phyloP scores from a whole-genome alignment of 2,329 filamentous ascomycete species.

The Raffaelea albimanens region DNA sequence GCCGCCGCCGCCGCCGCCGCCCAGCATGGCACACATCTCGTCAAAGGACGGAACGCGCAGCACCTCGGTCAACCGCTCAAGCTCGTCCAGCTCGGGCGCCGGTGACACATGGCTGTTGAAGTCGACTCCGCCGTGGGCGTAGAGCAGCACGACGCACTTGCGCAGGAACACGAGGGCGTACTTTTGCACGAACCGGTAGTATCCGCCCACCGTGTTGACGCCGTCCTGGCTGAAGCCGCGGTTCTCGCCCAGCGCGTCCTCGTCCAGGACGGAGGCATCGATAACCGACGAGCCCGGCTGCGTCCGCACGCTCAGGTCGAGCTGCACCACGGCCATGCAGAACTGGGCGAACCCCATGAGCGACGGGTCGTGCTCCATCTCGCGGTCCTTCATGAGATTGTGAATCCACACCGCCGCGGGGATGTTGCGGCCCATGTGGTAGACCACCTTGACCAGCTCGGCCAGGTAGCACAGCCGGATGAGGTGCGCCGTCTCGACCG shows the following conservation, averaged over 20 bases:
- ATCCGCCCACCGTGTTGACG: slow-evolving; percentile 42
- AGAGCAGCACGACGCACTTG: slow-evolving; percentile 73
- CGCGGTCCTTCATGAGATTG: slow-evolving; percentile 30
- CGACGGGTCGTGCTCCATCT: slow-evolving; percentile 17
- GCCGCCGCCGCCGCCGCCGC: slow-evolving; percentile 19
- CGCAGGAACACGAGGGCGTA: slow-evolving; percentile 88
- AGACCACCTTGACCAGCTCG: slow-evolving; percentile 77
- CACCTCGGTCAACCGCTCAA: slow-evolving; percentile 68
- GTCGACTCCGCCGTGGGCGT: slow-evolving; percentile 82
- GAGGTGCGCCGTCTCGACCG: slow-evolving; percentile 66
- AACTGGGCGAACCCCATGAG: slow-evolving; percentile 39
- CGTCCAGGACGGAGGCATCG: slow-evolving; percentile 22
- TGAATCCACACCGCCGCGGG: slow-evolving; percentile 39
- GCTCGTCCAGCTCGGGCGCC: slow-evolving; percentile 60
- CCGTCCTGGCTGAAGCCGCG: slow-evolving; percentile 45
- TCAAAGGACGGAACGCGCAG: slow-evolving; percentile 71
- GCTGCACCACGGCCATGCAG: slow-evolving; percentile 37
- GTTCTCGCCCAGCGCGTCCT: slow-evolving; percentile 26
- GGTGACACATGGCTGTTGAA: slow-evolving; percentile 63
- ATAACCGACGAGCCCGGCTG: slow-evolving; percentile 6
- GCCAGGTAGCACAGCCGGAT: slow-evolving; percentile 81
- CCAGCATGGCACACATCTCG: slow-evolving; percentile 60
- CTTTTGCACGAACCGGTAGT: slow-evolving; percentile 57
- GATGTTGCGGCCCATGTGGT: slow-evolving; percentile 47
- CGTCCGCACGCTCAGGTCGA: slow-evolving; percentile 28